phyloP scores from a whole-genome alignment of 2,329 filamentous ascomycete genomes.

The Chaetothyriales sp. region DNA sequence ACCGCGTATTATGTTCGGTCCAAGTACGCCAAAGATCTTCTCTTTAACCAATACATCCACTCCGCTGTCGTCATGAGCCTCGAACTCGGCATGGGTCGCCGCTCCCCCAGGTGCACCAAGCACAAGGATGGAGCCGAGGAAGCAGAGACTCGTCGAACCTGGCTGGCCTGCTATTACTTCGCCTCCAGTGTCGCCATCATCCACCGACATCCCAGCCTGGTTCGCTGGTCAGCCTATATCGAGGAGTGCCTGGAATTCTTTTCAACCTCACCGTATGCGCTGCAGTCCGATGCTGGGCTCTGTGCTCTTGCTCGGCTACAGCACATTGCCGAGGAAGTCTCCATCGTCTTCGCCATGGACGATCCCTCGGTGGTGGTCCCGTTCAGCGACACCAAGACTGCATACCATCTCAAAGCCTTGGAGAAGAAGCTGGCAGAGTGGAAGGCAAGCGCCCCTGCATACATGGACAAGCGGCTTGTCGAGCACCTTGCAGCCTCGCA shows the following conservation, averaged over 20 bases:
- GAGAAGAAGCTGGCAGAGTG: constrained; percentile 51
- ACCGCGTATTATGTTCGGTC: constrained; percentile 80
- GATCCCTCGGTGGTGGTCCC: constrained; percentile 39
- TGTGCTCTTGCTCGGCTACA: constrained; percentile 44
- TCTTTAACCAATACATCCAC: constrained; percentile 76
- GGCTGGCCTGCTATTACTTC: constrained; percentile 46
- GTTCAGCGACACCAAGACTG: constrained; percentile 47
- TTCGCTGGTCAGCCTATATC: constrained; percentile 48
- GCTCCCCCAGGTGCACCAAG: constrained; percentile 24
- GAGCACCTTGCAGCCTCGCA: constrained; percentile 48
- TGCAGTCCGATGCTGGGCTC: constrained; percentile 40
- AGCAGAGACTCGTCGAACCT: constrained; percentile 41
- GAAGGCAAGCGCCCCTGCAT: constrained; percentile 30
- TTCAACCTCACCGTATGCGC: constrained; percentile 38
- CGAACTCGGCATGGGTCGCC: constrained; percentile 60
- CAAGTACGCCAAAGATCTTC: constrained; percentile 66
- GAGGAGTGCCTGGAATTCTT: constrained; percentile 45
- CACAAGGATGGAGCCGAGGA: constrained; percentile 26
- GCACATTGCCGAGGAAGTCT: constrained; percentile 54
- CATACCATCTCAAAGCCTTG: constrained; percentile 49
- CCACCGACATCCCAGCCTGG: constrained; percentile 40
- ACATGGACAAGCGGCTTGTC: constrained; percentile 22
- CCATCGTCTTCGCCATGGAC: constrained; percentile 50
- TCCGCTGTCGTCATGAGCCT: constrained; percentile 67
- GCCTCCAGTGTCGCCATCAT: constrained; percentile 39